Base-by-base conservation (phyloP, 73 alveolate species). In the Paramecium sexaurelia region DNA sequence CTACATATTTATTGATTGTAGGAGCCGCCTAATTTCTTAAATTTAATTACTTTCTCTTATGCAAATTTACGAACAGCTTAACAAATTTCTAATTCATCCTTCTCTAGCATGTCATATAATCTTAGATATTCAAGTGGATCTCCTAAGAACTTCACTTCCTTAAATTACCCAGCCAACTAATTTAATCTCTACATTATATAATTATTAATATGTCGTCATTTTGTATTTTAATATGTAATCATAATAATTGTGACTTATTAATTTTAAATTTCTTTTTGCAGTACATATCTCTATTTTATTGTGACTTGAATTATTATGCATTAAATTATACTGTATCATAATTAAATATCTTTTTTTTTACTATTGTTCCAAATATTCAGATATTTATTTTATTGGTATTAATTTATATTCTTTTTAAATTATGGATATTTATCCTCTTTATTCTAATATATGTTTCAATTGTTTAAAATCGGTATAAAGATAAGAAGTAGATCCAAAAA, bases 1-100 rank as follows among this genome's bases (percentile, higher is more conserved):
- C 94, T 13, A 88, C 94, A 33, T 69, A 69, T 6, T 67, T 66
- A 69, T 68, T 88, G 41, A 88, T 88, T 6, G 78, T 71, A 15
- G 78, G 84, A n/a, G 56, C 82, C 33, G 68, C 69, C 83, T 88
- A 56, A 51, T 78, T 20, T 2, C 13, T 10, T 5, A 6, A 17
- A n/a, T 2, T 19, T 41, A 41, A 11, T 2, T 78, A 78, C 90
- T 41, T 78, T 26, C 73, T 78, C 55, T 11, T 45, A 22, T 41
- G 47, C 68, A 24, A 78, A 78, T 40, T 39, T 17, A 19, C 71
- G 32, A 56, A 78, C 71, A 9, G 40, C 40, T 6, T 19, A 22
- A 22, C 68, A 29, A 22, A 39, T 43, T 40, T 78, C 43, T 10
- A 10, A 20, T 8, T 78, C 90, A 2, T 78, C 90, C 1, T 37